Conservation (phyloP, 1,284 basidiomycete genomes). For the Moesziomyces sp. region DNA sequence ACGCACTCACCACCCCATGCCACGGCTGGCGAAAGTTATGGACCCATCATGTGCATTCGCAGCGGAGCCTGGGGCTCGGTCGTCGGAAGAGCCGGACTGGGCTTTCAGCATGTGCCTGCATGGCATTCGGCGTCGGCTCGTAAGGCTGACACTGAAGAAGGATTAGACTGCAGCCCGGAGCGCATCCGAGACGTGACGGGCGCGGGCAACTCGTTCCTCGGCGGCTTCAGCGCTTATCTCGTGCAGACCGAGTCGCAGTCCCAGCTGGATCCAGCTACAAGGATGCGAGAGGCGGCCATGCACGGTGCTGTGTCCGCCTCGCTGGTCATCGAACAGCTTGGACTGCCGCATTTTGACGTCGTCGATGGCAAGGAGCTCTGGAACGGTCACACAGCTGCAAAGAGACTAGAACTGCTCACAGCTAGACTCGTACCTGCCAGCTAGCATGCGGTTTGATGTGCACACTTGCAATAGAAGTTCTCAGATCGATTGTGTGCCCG, state of each 20-base stretch:
- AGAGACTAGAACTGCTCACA: conserved; percentile 9
- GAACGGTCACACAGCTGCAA: conserved; percentile 24
- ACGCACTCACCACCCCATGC: background rate
- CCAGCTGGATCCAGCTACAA: conserved; percentile 4
- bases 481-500: background rate
- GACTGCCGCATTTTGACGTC: conserved; percentile 34
- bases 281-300: conserved; percentile 34
- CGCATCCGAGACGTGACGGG: conserved; percentile 53
- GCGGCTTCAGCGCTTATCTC: conserved; percentile 45
- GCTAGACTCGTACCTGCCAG: background rate
- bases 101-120: conserved; percentile 32
- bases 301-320: conserved; percentile 49
- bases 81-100: conserved; percentile 22
- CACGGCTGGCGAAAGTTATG: conserved; percentile 1
- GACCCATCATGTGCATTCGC: conserved; percentile 51
- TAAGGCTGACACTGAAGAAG: background rate
- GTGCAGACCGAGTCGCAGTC: conserved; percentile 9
- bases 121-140: conserved; percentile 25
- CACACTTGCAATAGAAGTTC: background rate
- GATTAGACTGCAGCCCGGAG: conserved; percentile 4
- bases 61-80: conserved; percentile 50
- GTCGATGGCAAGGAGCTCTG: conserved; percentile 29
- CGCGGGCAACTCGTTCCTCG: conserved; percentile 54
- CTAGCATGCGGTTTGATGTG: background rate
- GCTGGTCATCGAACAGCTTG: conserved; percentile 52